Conservation (phyloP, 306 rosid genomes). For the Dryas alaskensis region DNA sequence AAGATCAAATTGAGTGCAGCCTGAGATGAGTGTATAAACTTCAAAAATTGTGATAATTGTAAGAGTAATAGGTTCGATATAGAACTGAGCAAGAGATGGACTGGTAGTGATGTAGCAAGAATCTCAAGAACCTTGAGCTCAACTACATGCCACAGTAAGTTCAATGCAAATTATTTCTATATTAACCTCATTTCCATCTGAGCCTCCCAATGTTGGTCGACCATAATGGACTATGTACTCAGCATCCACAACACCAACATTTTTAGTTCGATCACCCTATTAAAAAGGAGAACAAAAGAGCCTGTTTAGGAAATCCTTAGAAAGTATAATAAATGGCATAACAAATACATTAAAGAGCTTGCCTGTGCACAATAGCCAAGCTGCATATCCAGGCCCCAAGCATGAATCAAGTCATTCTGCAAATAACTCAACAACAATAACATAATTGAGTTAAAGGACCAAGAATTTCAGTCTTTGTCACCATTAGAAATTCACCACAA, state of each 20-base stretch:
- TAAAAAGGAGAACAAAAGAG: neutral
- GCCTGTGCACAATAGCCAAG: slow-evolving; percentile 97
- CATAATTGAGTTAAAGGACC: neutral
- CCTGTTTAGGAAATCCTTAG: neutral
- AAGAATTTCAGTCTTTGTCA: neutral
- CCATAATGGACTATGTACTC: slow-evolving; percentile 79
- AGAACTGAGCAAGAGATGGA: too few relatives aligned
- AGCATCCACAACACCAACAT: slow-evolving; percentile 86
- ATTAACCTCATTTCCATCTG: slow-evolving; percentile 39
- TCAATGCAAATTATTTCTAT: neutral
- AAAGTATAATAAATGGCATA: neutral
- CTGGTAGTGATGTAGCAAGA: too few relatives aligned
- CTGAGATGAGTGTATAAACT: too few relatives aligned
- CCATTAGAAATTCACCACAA: neutral
- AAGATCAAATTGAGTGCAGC: too few relatives aligned
- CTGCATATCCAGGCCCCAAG: slow-evolving; percentile 93
- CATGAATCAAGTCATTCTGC: slow-evolving; percentile 91
- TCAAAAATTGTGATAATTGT: too few relatives aligned
- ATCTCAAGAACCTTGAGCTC: too few relatives aligned
- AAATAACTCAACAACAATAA: slow-evolving; percentile 10
- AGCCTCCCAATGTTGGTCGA: slow-evolving; percentile 87
- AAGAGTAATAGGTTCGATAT: too few relatives aligned
- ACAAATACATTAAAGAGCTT: slow-evolving; percentile 29
- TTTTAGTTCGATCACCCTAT: slow-evolving; percentile 80
- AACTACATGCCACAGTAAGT: neutral